Base-by-base conservation (phyloP, 2,329 filamentous ascomycete genomes). In the Didymella arachidicola region DNA sequence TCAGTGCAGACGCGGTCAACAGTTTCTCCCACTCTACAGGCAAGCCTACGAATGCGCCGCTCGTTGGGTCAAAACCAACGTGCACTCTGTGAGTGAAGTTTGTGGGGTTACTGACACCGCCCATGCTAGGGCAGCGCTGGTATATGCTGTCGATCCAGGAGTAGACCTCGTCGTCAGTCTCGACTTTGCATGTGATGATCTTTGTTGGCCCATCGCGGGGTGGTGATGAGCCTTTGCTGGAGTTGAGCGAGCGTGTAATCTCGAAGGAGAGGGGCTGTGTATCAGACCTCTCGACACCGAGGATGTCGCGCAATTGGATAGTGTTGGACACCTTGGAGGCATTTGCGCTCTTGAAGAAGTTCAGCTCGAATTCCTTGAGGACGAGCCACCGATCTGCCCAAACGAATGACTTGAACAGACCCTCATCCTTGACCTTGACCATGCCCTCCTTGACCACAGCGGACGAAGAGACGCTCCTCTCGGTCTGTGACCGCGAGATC, bases 141-240 rank as follows among this genome's bases (percentile, higher is more conserved):
- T 98, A 98, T 66, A 99, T 96, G 76, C 93, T 92, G 78, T 99
- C 95, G 72, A 98, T 97, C 95, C 95, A 99, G 71, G 96, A 93
- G 78, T 99, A 99, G 53, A 99, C 87, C 68, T 99, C 95, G 73
- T 97, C 94, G 72, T 99, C 95, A 56, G 89, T 90, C 79, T 97
- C 96, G 70, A 98, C 93, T 75, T 91, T 92, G 77, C 97, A 95
- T 64, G 95, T 93, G 51, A 97, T 86, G 3, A 92, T 91, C 76
- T 91, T 92, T 58, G 89, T 90, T 8, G 89, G 86, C 32, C 91
- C 88, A 64, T 97, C 94, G 65, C 92, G 89, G 44, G 91, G 90
- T 11, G 92, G 86, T 60, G 89, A 91, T 49, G 85, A 86, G 38
- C 79, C 79, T 57, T 74, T 77, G 60, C 65, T 71, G 16, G 84